Evolutionary conservation across 2,329 filamentous ascomycete species (phyloP).

Genomic region (Alternaria postmessia): DNA sequence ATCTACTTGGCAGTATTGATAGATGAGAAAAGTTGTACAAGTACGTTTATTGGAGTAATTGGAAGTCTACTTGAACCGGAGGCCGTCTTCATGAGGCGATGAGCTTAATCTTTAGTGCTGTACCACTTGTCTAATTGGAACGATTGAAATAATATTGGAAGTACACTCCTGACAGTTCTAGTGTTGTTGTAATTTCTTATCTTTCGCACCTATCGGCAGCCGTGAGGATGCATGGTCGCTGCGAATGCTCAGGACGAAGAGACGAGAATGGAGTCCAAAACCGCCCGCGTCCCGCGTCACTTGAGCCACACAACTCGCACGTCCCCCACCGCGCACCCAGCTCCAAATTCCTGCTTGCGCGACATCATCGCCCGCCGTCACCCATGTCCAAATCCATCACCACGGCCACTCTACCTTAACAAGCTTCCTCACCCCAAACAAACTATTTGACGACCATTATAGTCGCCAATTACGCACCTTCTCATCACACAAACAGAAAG

Average conservation of each 20-base stretch:
- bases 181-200: too few species aligned
- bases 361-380: slow-evolving; percentile 8
- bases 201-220: background rate
- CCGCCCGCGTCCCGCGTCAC: background rate
- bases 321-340: slow-evolving; percentile 12
- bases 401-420: background rate
- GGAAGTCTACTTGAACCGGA: background rate
- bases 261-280: background rate
- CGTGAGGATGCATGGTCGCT: background rate
- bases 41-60: background rate
- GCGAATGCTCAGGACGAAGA: background rate
- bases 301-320: background rate
- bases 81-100: background rate
- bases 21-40: background rate
- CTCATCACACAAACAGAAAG: background rate
- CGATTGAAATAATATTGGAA: too few species aligned
- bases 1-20: slow-evolving; percentile 22
- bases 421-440: background rate
- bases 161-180: too few species aligned
- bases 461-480: background rate
- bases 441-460: background rate
- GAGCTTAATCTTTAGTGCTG: background rate
- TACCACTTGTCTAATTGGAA: too few species aligned
- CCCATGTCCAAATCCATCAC: slow-evolving; percentile 5
- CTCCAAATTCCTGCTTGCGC: slow-evolving; percentile 17